Evolutionary conservation across 768 basidiomycete genomes (phyloP).

Genomic region (Leccinum subtestaceum): DNA sequence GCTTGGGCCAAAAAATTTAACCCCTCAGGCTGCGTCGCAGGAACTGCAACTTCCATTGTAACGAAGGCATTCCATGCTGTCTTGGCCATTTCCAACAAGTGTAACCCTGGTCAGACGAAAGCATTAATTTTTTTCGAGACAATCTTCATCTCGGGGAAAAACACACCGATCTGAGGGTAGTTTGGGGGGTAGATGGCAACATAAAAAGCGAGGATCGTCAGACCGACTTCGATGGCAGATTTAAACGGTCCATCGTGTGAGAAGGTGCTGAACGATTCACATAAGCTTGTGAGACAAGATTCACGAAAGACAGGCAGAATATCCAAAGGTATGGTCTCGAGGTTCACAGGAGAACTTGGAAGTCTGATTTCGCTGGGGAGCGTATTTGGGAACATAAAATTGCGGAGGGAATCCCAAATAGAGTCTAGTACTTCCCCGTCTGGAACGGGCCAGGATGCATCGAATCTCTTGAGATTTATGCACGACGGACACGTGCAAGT

Average conservation of each 20-base stretch:
- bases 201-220: slow-evolving; percentile 64
- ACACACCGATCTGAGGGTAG: slow-evolving; percentile 79
- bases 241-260: slow-evolving; percentile 64
- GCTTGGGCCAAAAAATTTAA: slow-evolving; percentile 29
- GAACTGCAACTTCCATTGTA: slow-evolving; percentile 24
- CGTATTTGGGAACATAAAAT: slow-evolving; percentile 37
- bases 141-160: neutral
- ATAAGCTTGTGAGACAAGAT: slow-evolving; percentile 52
- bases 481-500: slow-evolving; percentile 62
- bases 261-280: slow-evolving; percentile 62
- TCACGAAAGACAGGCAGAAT: slow-evolving; percentile 52
- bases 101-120: slow-evolving; percentile 51
- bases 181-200: slow-evolving; percentile 67
- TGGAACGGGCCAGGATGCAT: slow-evolving; percentile 39
- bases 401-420: slow-evolving; percentile 35
- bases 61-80: slow-evolving; percentile 69
- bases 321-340: slow-evolving; percentile 35
- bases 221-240: slow-evolving; percentile 51
- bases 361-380: slow-evolving; percentile 23
- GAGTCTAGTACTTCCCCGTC: slow-evolving; percentile 16
- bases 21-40: slow-evolving; percentile 7
- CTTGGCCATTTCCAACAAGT: slow-evolving; percentile 73
- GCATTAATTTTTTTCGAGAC: neutral
- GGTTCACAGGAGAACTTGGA: slow-evolving; percentile 26
- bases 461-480: slow-evolving; percentile 38